Base-by-base conservation (phyloP, 192 early-diverging fungal genomes). In the Backusella luteola region DNA sequence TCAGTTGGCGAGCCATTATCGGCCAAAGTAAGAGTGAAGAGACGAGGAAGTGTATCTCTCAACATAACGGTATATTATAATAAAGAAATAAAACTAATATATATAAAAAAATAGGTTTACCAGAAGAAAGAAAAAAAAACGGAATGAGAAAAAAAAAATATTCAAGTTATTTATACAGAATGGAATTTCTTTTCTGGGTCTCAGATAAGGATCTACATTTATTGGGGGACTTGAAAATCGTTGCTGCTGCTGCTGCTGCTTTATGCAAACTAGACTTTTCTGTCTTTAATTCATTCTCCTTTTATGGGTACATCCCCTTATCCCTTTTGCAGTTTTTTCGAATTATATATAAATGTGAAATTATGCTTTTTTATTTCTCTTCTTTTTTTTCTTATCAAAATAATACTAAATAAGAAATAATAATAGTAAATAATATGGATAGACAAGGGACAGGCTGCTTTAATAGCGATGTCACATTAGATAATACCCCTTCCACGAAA, bases 1-100 rank as follows among this genome's bases (percentile, higher is more conserved):
- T 78, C 73, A 5, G 84, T 77, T 21, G 91, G 87, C 14, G 87
- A 87, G 1, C 91, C 91, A 76, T 92, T 85, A 76, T 89, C 88
- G 9, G 75, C 83, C 6, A 92, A 78, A 12, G 87, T 83, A 17
- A 92, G 72, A 34, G 81, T 73, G 74, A 88, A 90, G 14, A 81
- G 53, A 32, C 34, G 49, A 0, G 77, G 77, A 19, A 74, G 66
- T 35, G 34, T 67, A 52, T 68, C 67, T 6, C 23, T 39, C 21
- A 66, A 42, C 49, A 72, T 72, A 15, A 11, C 36, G 5, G 35
- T 29, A 46, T 56, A 59, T 56, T 36, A 39, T 72, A 38, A 72
- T 29, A 32, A 34, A 41, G n/a, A 71, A 26, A 34, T 44, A 72
- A 49, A 46, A 49, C 42, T 34, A 44, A 44, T 8, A 23, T 3